Evolutionary conservation across 257 asterid species (phyloP), one percentile per base, ranked within the genome.

Genomic region (Nicotiana sylvestris): DNA sequence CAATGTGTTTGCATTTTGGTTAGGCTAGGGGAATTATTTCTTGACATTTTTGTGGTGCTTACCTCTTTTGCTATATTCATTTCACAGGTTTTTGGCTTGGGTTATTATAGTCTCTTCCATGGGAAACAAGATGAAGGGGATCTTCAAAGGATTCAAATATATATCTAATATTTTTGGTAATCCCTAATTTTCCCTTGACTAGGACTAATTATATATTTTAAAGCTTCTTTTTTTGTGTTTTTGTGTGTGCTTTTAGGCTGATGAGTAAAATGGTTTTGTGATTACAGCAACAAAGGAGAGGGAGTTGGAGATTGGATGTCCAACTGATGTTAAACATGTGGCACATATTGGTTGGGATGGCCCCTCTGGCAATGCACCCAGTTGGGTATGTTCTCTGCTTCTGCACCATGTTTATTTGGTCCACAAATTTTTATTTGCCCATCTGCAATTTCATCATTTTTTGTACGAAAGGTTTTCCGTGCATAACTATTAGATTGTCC

Each of bases 331-430:
- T 82, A 93, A 94, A 89, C 98, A 94, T 86, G 95, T 94, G 88
- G 93, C 97, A 35, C 98, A 94, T 83, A 91, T 94, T 83, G 98
- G 98, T 51, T 94, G 97, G 95, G 98, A 94, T 82, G 97, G 97
- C 78, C 86, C 86, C 15, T 83, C 97, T 64, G 97, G 97, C 49
- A 84, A 81, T 80, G 95, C 97, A 1, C 97, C 98, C 9, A 92
- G 88, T 91, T 94, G 98, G 98, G 98, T 92, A 90, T 77, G 95
- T 76, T 11, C 67, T 74, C 21, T 4, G 55, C 43, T 62, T 1
- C 32, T n/a, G 11, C 27, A 58, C 35, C 74, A 72, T 72, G 61
- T 43, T 70, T 10, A 21, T 70, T 70, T 70, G 58, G 60, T n/a
- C 58, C 78, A 21, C 35, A 70, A 18, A n/a, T 60, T 70, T 70